phyloP scores from a whole-genome alignment of 2,329 filamentous ascomycete species.

The Orbilia javanica region DNA sequence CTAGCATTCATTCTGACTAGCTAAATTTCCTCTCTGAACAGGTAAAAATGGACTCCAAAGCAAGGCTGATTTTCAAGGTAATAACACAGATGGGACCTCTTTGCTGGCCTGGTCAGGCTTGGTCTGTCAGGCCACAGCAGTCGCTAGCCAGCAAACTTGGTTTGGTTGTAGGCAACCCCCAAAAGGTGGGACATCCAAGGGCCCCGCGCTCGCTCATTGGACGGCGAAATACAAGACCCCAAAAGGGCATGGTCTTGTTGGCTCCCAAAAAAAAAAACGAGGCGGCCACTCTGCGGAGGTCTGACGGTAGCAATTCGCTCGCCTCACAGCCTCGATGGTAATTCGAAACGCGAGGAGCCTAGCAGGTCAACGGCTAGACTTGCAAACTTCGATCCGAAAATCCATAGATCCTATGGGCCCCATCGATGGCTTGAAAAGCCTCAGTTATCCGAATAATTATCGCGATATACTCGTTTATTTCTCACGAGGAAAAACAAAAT shows the following conservation, averaged over 20 bases:
- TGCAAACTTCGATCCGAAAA: constrained; percentile 37
- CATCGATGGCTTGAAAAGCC: constrained; percentile 28
- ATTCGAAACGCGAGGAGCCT: constrained; percentile 58
- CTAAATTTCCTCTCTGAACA: neutral
- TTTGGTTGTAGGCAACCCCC: constrained; percentile 54
- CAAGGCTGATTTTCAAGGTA: constrained; percentile 49
- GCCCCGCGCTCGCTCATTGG: constrained; percentile 46
- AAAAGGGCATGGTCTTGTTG: constrained; percentile 49
- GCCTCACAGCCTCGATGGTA: constrained; percentile 49
- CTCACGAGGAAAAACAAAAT: too few relatives aligned
- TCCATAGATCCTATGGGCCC: neutral
- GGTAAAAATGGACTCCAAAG: constrained; percentile 16
- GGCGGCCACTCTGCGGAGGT: constrained; percentile 52
- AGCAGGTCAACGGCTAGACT: constrained; percentile 43
- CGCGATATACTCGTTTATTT: constrained; percentile 41
- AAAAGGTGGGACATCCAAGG: constrained; percentile 41
- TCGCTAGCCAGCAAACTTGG: constrained; percentile 56
- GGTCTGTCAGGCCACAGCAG: constrained; percentile 45
- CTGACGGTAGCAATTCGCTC: constrained; percentile 37
- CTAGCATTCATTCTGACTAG: constrained; percentile 27
- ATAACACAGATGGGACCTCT: constrained; percentile 1
- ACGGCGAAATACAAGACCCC: neutral
- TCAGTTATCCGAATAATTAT: constrained; percentile 52
- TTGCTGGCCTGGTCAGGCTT: constrained; percentile 49
- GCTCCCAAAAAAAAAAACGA: constrained; percentile 58